Percentiles rank a stretch among this genome's conserved stretches.
phyloP scores from a whole-genome alignment of 2,329 filamentous ascomycete species.

The Fusarium sp. region DNA sequence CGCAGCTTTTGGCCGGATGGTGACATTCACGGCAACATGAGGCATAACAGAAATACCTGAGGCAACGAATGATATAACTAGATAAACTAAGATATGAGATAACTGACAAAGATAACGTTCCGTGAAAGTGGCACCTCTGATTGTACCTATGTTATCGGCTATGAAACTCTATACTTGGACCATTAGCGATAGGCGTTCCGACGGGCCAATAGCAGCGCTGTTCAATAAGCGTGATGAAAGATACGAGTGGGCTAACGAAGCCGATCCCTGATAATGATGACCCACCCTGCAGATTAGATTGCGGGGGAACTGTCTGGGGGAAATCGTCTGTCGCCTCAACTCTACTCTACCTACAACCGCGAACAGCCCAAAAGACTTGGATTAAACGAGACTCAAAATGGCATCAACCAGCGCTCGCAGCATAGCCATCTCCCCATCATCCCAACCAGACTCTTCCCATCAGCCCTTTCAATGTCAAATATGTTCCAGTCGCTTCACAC shows the following conservation, averaged over 20 bases:
- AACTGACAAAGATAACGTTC: background rate
- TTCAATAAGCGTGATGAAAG: background rate
- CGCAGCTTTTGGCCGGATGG: too few relatives aligned
- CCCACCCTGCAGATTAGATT: background rate
- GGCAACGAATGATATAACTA: too few relatives aligned
- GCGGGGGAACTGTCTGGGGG: background rate
- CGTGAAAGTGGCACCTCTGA: background rate
- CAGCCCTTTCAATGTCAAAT: slow-evolving; percentile 56
- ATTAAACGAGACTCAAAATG: slow-evolving; percentile 2
- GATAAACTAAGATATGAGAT: too few relatives aligned
- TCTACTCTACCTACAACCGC: background rate
- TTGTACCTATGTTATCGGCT: too few relatives aligned
- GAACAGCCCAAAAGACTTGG: too few relatives aligned
- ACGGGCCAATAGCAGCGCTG: background rate
- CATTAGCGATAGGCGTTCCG: background rate
- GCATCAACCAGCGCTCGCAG: background rate
- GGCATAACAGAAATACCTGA: too few relatives aligned
- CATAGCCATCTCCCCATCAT: background rate
- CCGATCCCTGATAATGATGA: background rate
- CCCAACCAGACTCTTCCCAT: too few relatives aligned
- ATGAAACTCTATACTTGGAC: too few relatives aligned
- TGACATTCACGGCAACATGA: too few relatives aligned
- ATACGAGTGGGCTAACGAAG: background rate
- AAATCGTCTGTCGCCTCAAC: background rate
- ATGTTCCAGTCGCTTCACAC: slow-evolving; percentile 47